Evolutionary conservation across 768 basidiomycete genomes (phyloP), one percentile per base, ranked within the genome.

Genomic region (Suillus spraguei): DNA sequence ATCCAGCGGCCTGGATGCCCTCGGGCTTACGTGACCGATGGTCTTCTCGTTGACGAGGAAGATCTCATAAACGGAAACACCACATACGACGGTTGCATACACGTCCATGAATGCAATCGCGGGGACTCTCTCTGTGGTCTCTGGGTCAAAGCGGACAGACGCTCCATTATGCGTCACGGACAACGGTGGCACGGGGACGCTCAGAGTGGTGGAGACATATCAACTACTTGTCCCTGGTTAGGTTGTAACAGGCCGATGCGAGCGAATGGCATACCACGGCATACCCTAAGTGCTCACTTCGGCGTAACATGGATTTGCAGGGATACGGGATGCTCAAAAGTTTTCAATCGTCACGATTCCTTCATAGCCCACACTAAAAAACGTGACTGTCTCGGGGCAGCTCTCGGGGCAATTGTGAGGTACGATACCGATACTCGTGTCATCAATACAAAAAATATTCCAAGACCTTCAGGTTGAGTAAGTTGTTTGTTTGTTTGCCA

Each of bases 111-210:
- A 39, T 63, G 62, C 46, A 2, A 20, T n/a, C 32, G 22, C 3
- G 32, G 11, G 8, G 35, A 44, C 9, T 32, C 58, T 50, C 35
- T 38, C 22, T 63, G 62, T 24, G 33, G 56, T 14, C 39, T 63
- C n/a, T 60, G 46, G 55, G 41, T 63, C 1, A 58, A 56, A 32
- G 49, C 56, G 6, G 62, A 63, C 7, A 63, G 59, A 20, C 49
- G 28, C 33, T 38, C 49, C 13, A 60, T 63, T n/a, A 42, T 47
- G 17, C 22, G 53, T 14, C 59, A 63, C 20, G 42, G 49, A 3
- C 59, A 63, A 16, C n/a, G 24, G 5, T 63, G 59, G 59, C 63
- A 63, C 32, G 5, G 33, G 28, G 46, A 38, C 20, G 53, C 11
- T 2, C 38, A 17, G 44, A 44, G 46, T 10, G 44, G 33, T 13